Conservation (phyloP, 805 yeast genomes). For the Isabelozyma pseudorhagii region DNA sequence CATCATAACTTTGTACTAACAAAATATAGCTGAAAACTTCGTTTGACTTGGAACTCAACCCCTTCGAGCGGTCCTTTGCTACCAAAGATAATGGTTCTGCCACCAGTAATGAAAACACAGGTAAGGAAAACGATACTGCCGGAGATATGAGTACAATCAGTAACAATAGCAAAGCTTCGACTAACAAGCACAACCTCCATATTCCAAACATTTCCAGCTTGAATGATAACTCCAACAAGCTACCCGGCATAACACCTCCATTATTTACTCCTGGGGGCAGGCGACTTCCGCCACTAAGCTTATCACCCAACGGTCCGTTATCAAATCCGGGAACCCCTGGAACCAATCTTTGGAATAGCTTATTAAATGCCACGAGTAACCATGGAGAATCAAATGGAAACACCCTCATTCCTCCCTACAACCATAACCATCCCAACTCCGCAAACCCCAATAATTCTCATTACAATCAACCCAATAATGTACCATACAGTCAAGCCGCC, state of each 20-base stretch:
- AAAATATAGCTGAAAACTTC: conserved; percentile 35
- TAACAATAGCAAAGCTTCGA: conserved; percentile 10
- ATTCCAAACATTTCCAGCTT: conserved; percentile 30
- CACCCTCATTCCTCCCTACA: not conserved
- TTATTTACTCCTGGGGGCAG: conserved; percentile 59
- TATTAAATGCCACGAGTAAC: conserved; percentile 40
- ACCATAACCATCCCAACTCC: conserved; percentile 1
- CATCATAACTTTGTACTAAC: not conserved
- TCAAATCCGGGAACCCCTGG: conserved; percentile 54
- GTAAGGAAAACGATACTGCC: conserved; percentile 1
- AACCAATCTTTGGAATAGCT: conserved; percentile 44
- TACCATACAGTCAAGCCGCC: conserved; percentile 22
- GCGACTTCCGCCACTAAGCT: conserved; percentile 50
- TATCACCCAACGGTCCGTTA: conserved; percentile 42
- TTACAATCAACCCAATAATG: conserved; percentile 17
- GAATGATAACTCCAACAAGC: conserved; percentile 18
- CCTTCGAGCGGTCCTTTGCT: conserved; percentile 94
- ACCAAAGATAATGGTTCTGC: conserved; percentile 37
- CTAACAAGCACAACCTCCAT: conserved; percentile 34
- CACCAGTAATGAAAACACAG: conserved; percentile 1
- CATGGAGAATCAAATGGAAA: conserved; percentile 1
- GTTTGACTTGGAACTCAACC: conserved; percentile 87
- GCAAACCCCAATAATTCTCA: conserved; percentile 5
- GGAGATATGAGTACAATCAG: conserved; percentile 9
- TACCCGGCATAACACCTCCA: conserved; percentile 45